Percentiles rank a stretch among this genome's conserved stretches.
phyloP scores from a whole-genome alignment of 2,329 filamentous ascomycete genomes.

The Lachnellula hyalina region DNA sequence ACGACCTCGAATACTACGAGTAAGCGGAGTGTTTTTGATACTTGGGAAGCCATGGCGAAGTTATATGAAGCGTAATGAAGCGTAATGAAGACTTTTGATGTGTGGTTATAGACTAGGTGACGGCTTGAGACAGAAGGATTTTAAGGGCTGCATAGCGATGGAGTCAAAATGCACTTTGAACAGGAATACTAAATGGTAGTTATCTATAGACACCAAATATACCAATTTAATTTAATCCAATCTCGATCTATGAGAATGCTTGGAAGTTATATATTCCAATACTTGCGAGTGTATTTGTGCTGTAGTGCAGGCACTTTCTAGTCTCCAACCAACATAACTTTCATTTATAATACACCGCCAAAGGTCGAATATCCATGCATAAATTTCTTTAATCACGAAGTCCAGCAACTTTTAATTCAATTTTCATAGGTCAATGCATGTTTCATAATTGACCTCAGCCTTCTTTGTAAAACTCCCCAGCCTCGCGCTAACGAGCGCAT shows the following conservation, averaged over 20 bases:
- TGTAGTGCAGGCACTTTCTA: neutral
- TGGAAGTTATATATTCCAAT: neutral
- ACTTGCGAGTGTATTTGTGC: neutral
- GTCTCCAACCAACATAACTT: neutral
- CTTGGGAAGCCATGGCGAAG: conserved; percentile 21
- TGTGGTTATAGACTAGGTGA: neutral
- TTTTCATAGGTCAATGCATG: too few species aligned
- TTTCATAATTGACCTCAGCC: neutral
- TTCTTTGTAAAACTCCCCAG: conserved; percentile 7
- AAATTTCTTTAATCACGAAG: too few species aligned
- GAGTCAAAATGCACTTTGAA: conserved; percentile 11
- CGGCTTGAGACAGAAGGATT: neutral
- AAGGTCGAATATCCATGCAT: too few species aligned
- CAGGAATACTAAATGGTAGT: neutral
- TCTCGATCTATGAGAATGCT: neutral
- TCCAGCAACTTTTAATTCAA: too few species aligned
- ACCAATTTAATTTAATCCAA: conserved; percentile 1
- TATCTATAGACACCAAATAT: neutral
- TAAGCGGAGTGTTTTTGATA: conserved; percentile 23
- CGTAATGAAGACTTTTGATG: neutral
- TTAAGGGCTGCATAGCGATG: conserved; percentile 19
- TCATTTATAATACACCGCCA: too few species aligned
- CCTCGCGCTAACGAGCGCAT: conserved; percentile 10
- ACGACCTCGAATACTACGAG: conserved; percentile 14
- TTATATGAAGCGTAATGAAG: conserved; percentile 11